These are phyloP conservation scores for Pyrus bretschneideri DNA, from an alignment of 306 rosid genomes.

Conservation along the genomic window DNA sequence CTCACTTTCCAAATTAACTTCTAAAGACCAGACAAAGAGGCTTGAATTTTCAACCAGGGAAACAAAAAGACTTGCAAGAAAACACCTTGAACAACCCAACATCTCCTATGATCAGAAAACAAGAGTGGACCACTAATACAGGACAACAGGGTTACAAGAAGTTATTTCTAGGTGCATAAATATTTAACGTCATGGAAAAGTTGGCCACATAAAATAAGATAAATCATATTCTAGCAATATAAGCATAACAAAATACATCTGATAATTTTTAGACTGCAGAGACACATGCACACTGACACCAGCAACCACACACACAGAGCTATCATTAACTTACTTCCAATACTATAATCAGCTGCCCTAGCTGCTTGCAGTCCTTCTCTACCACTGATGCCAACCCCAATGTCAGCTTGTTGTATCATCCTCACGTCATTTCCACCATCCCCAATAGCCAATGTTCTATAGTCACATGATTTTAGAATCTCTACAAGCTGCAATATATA, in stretches of 20 bases:
- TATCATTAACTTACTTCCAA: conserved; percentile 70
- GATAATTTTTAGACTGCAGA: not conserved
- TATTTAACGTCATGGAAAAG: not conserved
- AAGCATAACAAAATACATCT: not conserved
- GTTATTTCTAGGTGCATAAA: not conserved
- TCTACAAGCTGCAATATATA: conserved; percentile 80
- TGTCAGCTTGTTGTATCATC: conserved; percentile 98
- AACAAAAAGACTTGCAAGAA: not conserved
- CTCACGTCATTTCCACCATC: conserved; percentile 99
- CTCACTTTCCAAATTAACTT: not conserved
- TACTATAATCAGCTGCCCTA: conserved; percentile 98
- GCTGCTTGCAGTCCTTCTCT: conserved; percentile 99
- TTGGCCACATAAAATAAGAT: not conserved
- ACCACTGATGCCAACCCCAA: conserved; percentile 98
- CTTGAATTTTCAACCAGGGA: not conserved
- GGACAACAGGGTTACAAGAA: not conserved
- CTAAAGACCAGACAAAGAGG: not conserved
- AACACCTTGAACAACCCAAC: not conserved
- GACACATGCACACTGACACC: not conserved
- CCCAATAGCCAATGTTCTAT: conserved; percentile 93
- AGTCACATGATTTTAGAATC: conserved; percentile 84
- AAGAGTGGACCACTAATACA: not conserved
- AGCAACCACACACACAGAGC: conserved; percentile 1
- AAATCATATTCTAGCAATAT: not conserved
- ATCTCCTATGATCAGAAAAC: no score